Evolutionary conservation across 331 rosid species (phyloP), one percentile per base, ranked within the genome.

Genomic region (Rosa hybrid): DNA sequence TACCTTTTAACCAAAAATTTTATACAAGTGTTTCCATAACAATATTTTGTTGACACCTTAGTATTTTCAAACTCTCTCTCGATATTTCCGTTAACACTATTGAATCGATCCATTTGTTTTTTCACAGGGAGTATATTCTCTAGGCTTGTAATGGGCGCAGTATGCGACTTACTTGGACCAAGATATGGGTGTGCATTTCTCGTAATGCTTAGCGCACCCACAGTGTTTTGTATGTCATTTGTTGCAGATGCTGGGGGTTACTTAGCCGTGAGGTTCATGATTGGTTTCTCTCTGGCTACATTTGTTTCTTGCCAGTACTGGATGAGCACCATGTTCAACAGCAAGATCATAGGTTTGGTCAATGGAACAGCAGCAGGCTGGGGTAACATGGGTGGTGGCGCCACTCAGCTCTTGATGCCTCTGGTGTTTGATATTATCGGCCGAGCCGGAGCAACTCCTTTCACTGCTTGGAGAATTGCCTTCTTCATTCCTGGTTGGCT

Each of bases 381-480:
- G 98, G 98, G 98, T 0, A 94, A 94, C 76, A 91, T 91, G 98
- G 97, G 98, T 0, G 97, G 97, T 51, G 95, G 98, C 11, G 98
- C 95, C 25, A 92, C 98, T 60, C 98, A 94, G 73, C 90, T 94
- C 41, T 54, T 92, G 38, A 94, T 94, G 98, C 97, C 98, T 0
- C 27, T 92, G 81, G 85, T 92, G 0, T 94, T 80, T 76, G 97
- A 91, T 0, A 4, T 91, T 16, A 88, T 92, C 12, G 39, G 63
- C 6, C 65, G 77, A 62, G 81, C 75, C 1, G 97, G 97, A 8
- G 83, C 97, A 1, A 89, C 97, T 39, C 91, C 95, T 20, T 94
- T 92, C 72, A 88, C 93, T 34, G 95, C 98, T 10, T 94, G 97
- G 97, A 86, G 97, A 71, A 87, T 94, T 54, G 98, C 97, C 27